Base-by-base conservation (phyloP, 768 basidiomycete genomes). In the Termitomyces sp. region DNA sequence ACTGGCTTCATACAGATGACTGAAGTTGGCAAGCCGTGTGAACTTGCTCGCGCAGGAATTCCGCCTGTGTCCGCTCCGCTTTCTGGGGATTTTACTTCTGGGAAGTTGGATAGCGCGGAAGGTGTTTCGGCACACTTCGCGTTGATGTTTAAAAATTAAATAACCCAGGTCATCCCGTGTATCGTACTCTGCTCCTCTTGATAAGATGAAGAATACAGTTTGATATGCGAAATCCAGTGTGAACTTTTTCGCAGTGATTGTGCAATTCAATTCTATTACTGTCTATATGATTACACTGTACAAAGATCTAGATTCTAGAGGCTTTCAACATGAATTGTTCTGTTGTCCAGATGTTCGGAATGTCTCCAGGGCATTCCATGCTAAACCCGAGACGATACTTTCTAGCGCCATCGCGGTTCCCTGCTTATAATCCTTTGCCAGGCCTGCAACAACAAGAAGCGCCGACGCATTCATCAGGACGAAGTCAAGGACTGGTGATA, bases 391-490 rank as follows among this genome's bases (percentile, higher is more conserved):
- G 18, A 71, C 75, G 8, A 90, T 70, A 46, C 87, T 84, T 67
- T 84, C 78, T 65, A 81, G 76, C 28, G 93, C 95, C 64, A 90
- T 66, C 61, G 76, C 73, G 0, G 90, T 86, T 2, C 94, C 95
- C 18, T 93, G 82, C 66, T 81, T 81, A 69, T 83, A 93, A 68
- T 85, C 82, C 36, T 71, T 71, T 22, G 90, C 94, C 49, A 89
- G 60, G 6, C 94, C 95, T 7, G 92, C 87, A 4, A 98, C 86
- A 32, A 95, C 87, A 45, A 99, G 76, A 59, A 98, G 72, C 15
- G 94, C 96, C 5, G 94, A 88, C 3, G 96, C 85, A 68, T 99
- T 98, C 76, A 98, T 76, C 61, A 95, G 75, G 62, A 98, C 92
- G 71, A 95, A 98, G 68, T 97, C 88, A 53, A 87, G 74, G 40